Evolutionary conservation across 2,329 filamentous ascomycete species (phyloP).

Genomic region (Zymoseptoria passerinii): DNA sequence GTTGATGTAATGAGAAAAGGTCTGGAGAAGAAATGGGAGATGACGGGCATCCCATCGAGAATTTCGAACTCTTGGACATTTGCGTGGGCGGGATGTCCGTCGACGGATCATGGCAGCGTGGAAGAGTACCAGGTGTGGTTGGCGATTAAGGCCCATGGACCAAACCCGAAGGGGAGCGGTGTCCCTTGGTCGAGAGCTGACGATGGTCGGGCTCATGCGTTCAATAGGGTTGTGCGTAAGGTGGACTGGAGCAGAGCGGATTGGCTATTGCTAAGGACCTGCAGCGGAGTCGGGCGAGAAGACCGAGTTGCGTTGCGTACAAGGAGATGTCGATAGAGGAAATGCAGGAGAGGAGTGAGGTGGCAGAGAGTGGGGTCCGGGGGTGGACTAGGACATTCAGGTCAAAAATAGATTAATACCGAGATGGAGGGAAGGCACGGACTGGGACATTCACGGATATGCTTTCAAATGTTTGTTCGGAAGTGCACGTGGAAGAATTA

Average conservation of each 20-base stretch:
- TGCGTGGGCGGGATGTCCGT: not conserved
- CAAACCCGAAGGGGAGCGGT: not conserved
- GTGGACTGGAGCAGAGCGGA: not conserved
- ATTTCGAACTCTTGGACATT: not conserved
- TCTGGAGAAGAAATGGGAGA: not conserved
- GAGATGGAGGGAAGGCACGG: not conserved
- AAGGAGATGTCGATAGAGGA: not conserved
- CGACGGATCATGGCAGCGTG: not conserved
- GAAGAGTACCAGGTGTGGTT: not conserved
- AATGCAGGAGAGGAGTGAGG: not conserved
- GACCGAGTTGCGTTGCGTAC: not conserved
- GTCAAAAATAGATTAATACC: not conserved
- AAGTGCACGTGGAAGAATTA: not conserved
- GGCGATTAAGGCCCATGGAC: not conserved
- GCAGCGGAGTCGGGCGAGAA: not conserved
- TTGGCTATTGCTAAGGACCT: not conserved
- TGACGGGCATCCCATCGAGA: not conserved
- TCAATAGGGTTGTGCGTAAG: not conserved
- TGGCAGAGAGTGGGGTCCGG: not conserved
- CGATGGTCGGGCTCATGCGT: not conserved
- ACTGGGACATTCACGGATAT: not conserved
- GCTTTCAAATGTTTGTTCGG: not conserved
- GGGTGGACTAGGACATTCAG: not conserved
- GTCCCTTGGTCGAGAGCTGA: not conserved
- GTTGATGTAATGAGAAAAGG: not conserved